Percentiles rank a stretch among this genome's conserved stretches.
Evolutionary conservation across 23 red algal genomes (phyloP).

Genomic region (Gracilaria domingensis): DNA sequence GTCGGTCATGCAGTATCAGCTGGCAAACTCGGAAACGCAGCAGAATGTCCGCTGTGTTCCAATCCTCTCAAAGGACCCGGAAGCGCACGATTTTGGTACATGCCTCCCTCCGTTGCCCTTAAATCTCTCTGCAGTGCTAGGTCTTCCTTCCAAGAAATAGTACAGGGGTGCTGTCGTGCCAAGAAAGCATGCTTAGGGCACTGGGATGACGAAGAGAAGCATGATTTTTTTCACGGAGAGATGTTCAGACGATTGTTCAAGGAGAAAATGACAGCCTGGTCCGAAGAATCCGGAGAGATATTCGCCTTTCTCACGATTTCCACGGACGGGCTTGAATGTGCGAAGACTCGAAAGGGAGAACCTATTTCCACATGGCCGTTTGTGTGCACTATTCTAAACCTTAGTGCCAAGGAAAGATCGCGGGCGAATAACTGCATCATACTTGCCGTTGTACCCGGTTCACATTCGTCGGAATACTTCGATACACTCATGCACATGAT

Average conservation of each 20-base stretch:
- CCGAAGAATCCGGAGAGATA: neutral
- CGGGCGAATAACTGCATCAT: neutral
- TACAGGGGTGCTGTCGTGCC: neutral
- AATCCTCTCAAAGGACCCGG: neutral
- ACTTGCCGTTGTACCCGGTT: neutral
- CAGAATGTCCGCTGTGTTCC: neutral
- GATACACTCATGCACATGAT: neutral
- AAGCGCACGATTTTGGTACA: neutral
- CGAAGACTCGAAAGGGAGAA: neutral
- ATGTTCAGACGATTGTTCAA: neutral
- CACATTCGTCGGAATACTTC: neutral
- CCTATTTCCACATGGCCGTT: neutral
- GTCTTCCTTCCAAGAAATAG: neutral
- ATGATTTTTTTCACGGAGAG: neutral
- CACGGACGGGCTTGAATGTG: constrained; percentile 4
- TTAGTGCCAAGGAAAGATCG: neutral
- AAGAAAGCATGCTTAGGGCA: neutral
- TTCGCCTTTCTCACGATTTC: neutral
- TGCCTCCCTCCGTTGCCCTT: neutral
- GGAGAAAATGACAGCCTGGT: neutral
- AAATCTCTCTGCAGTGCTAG: neutral
- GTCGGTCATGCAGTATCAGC: neutral
- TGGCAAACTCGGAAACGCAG: neutral
- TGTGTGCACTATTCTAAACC: neutral
- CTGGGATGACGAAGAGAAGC: neutral